Evolutionary conservation across 306 rosid genomes (phyloP), one percentile per base, ranked within the genome.

Genomic region (Castanea sativa): DNA sequence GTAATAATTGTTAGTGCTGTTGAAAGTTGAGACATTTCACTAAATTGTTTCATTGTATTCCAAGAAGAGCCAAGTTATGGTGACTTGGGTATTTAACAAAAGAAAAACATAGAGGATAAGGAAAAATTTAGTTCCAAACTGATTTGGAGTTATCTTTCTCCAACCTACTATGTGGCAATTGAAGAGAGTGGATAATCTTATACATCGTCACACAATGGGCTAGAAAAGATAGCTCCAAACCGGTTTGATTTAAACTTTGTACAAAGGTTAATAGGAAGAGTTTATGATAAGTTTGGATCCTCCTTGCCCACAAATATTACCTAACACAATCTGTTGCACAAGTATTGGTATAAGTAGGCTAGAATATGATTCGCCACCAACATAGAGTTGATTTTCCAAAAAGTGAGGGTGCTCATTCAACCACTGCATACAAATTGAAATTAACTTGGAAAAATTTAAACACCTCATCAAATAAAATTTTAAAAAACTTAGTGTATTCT

Each of bases 281-380:
- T 9, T 58, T 58, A 2, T 1, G 1, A 4, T 21, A 21, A 21
- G 30, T 20, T 8, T 59, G 16, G 12, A 4, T 30, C 32, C 45
- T 41, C 45, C 38, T 64, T 43, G 30, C 15, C 2, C 3, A 32
- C 49, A 32, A 14, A 4, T 49, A n/a, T 19, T 79, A 79, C 82
- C 82, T 3, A 71, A 29, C 19, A 79, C 14, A 25, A 79, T 60
- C 15, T 59, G 32, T 72, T 79, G 73, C 6, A 72, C 55, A 60
- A 79, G 7, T 52, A 79, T 71, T 2, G 82, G 82, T 16, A 79
- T 21, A 29, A 56, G 56, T n/a, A 71, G 20, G 61, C 82, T 77
- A 7, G 73, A 72, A 35, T 59, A 79, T 8, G 82, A 79, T 4
- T 79, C 82, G 11, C 77, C 82, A 12, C 82, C 82, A 30, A 79